These are phyloP conservation scores for Pseudoturritis turrita DNA, from an alignment of 345 rosid species.

Conservation along the genomic window DNA sequence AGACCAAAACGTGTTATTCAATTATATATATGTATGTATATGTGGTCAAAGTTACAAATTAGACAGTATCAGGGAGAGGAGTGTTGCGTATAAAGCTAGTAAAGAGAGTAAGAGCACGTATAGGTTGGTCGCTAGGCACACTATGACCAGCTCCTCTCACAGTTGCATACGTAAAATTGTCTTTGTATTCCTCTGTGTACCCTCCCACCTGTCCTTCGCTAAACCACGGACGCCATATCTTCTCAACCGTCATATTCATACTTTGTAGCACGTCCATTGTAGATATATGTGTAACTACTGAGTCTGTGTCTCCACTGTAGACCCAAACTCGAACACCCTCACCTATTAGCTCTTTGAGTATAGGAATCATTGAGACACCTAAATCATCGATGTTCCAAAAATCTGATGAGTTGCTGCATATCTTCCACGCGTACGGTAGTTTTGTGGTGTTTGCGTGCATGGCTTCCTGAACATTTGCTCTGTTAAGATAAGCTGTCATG, in stretches of 20 bases:
- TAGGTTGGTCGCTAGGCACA: slow-evolving; percentile 7
- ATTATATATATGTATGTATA: too few species aligned
- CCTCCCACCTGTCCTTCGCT: slow-evolving; percentile 39
- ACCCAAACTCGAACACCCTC: slow-evolving; percentile 60
- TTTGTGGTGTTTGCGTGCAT: slow-evolving; percentile 58
- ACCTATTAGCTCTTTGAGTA: slow-evolving; percentile 61
- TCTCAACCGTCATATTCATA: slow-evolving; percentile 55
- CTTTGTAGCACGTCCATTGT: slow-evolving; percentile 52
- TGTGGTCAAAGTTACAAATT: too few species aligned
- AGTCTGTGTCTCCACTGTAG: slow-evolving; percentile 76
- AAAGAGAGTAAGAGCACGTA: background rate
- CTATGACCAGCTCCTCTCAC: slow-evolving; percentile 20
- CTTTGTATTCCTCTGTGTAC: background rate
- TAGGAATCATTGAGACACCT: slow-evolving; percentile 45
- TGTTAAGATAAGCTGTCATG: slow-evolving; percentile 52
- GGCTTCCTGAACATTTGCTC: slow-evolving; percentile 52
- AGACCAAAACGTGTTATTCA: too few species aligned
- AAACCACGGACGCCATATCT: slow-evolving; percentile 79
- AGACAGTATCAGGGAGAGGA: background rate
- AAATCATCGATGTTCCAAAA: slow-evolving; percentile 42
- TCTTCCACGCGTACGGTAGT: slow-evolving; percentile 54
- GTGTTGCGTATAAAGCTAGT: background rate
- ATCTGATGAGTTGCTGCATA: slow-evolving; percentile 50
- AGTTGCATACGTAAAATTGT: background rate
- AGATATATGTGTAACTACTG: slow-evolving; percentile 65